Conservation (phyloP, 2,329 filamentous ascomycete genomes). For the Pyrenophora graminea region DNA sequence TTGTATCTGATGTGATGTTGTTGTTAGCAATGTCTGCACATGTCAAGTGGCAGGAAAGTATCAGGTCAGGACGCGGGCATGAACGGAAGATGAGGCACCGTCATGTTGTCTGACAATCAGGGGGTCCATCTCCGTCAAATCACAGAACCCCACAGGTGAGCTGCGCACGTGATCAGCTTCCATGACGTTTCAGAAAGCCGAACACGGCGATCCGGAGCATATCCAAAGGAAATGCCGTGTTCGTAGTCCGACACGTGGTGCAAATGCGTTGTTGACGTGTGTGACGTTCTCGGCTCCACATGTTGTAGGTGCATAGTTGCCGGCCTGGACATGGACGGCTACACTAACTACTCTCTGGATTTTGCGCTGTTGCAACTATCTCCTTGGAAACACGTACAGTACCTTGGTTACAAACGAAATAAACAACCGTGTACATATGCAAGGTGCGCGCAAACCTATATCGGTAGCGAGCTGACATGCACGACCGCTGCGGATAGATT, state of each 20-base stretch:
- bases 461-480: slow-evolving; percentile 13
- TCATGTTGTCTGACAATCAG: slow-evolving; percentile 18
- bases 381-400: slow-evolving; percentile 9
- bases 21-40: no score
- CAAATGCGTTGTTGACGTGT: slow-evolving; percentile 22
- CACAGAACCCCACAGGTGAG: slow-evolving; percentile 14
- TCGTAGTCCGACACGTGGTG: slow-evolving; percentile 13
- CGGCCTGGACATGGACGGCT: slow-evolving; percentile 7
- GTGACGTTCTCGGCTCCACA: slow-evolving; percentile 21
- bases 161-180: slow-evolving; percentile 24
- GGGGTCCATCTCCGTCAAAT: slow-evolving; percentile 23
- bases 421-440: slow-evolving; percentile 18
- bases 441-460: slow-evolving; percentile 12
- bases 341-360: no score
- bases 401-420: slow-evolving; percentile 14
- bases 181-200: slow-evolving; percentile 25
- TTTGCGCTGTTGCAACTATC: background rate
- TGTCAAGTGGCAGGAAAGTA: no score
- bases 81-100: slow-evolving; percentile 21
- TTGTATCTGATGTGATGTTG: no score
- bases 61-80: no score
- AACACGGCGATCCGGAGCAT: slow-evolving; percentile 10
- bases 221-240: slow-evolving; percentile 13
- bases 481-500: slow-evolving; percentile 29
- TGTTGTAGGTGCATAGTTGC: slow-evolving; percentile 6